These are phyloP conservation scores for Lodderomyces theae DNA, from an alignment of 1,139 yeast species.

Conservation along the genomic window DNA sequence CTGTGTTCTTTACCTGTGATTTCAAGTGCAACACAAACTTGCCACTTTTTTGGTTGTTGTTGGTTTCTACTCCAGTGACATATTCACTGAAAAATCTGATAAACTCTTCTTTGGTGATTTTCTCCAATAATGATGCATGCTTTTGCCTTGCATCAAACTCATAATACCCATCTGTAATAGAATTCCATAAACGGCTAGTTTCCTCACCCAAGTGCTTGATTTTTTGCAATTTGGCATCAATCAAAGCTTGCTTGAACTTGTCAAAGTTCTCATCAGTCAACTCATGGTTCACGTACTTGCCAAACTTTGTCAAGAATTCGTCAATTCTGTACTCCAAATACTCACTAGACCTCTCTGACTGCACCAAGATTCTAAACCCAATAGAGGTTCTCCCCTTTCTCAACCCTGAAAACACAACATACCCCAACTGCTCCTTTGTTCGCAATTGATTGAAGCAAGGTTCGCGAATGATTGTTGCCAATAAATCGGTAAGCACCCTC, in stretches of 20 bases:
- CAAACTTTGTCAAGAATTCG: slow-evolving; percentile 50
- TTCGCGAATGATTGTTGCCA: slow-evolving; percentile 72
- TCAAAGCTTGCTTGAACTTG: slow-evolving; percentile 67
- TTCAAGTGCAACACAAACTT: slow-evolving; percentile 66
- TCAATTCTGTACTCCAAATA: slow-evolving; percentile 78
- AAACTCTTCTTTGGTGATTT: slow-evolving; percentile 57
- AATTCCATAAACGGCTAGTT: slow-evolving; percentile 59
- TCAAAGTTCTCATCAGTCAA: slow-evolving; percentile 63
- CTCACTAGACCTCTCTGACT: slow-evolving; percentile 75
- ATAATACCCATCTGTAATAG: slow-evolving; percentile 72
- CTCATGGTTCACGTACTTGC: slow-evolving; percentile 29
- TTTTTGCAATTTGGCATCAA: slow-evolving; percentile 64
- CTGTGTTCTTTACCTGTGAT: slow-evolving; percentile 47
- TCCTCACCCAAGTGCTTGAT: slow-evolving; percentile 80
- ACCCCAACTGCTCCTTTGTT: slow-evolving; percentile 85
- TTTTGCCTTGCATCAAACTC: slow-evolving; percentile 61
- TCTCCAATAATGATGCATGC: slow-evolving; percentile 56
- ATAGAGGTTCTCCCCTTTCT: slow-evolving; percentile 68
- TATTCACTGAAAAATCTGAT: slow-evolving; percentile 53
- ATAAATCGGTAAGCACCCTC: slow-evolving; percentile 56
- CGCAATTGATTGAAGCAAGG: slow-evolving; percentile 88
- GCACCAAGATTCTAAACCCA: slow-evolving; percentile 78
- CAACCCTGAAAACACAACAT: slow-evolving; percentile 80
- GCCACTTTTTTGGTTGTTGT: slow-evolving; percentile 26
- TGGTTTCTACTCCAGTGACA: slow-evolving; percentile 16